Percentiles rank a stretch among this genome's conserved stretches.
Conservation (phyloP, 75 land plant genomes). For the Cryptomeria japonica region DNA sequence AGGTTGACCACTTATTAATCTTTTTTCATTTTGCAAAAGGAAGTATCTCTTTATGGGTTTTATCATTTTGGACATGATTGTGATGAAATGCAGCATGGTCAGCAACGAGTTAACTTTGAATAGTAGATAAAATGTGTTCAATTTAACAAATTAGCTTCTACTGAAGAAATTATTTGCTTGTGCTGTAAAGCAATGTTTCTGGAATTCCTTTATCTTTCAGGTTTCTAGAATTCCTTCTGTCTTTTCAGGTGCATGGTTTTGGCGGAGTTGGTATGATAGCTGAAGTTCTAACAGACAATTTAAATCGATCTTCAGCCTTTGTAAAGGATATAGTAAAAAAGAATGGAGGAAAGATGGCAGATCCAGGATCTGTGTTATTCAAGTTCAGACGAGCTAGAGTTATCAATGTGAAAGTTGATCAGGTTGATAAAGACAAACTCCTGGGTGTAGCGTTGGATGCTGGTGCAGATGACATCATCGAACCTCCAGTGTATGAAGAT, state of each 20-base stretch:
- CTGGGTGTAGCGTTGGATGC: slow-evolving; percentile 85
- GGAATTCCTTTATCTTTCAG: background rate
- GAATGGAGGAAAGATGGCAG: slow-evolving; percentile 94
- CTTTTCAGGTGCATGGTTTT: slow-evolving; percentile 81
- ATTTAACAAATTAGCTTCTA: background rate
- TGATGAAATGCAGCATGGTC: background rate
- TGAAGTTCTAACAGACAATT: slow-evolving; percentile 89
- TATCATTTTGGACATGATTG: background rate
- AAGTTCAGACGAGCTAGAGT: slow-evolving; percentile 91
- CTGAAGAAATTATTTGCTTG: background rate
- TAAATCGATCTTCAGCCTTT: slow-evolving; percentile 75
- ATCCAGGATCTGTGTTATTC: slow-evolving; percentile 88
- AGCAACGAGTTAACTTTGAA: slow-evolving; percentile 2
- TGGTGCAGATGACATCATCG: slow-evolving; percentile 96
- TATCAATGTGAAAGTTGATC: slow-evolving; percentile 56
- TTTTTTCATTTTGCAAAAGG: background rate
- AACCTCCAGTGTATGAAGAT: slow-evolving; percentile 68
- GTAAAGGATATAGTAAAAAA: slow-evolving; percentile 90
- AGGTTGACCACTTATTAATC: background rate
- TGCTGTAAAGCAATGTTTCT: background rate
- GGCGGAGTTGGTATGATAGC: slow-evolving; percentile 85
- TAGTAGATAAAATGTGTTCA: background rate
- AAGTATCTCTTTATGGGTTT: background rate
- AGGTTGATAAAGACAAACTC: slow-evolving; percentile 76
- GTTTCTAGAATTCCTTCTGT: slow-evolving; percentile 1